Evolutionary conservation across 164 flowering plant genomes (phyloP).

Genomic region (Vitis cinerea): DNA sequence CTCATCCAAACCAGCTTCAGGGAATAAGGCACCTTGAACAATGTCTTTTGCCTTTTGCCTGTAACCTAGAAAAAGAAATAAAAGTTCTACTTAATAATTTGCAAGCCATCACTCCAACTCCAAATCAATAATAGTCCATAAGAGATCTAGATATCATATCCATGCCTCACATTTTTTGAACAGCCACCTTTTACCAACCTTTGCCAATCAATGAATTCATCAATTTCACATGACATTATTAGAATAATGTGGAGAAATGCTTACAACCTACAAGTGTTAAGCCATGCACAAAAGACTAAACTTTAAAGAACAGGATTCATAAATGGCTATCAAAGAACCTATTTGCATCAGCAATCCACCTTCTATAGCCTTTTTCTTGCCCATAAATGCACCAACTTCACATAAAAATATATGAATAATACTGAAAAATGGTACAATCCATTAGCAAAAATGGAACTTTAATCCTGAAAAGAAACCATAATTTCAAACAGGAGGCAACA

Average conservation of each 20-base stretch:
- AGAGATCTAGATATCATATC: background rate
- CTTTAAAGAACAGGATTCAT: background rate
- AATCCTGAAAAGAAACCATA: no score
- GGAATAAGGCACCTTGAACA: constrained; percentile 82
- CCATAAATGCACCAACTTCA: no score
- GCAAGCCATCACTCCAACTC: background rate
- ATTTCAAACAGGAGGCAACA: no score
- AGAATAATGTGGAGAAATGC: background rate
- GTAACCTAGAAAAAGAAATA: constrained; percentile 55
- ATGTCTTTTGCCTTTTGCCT: constrained; percentile 69
- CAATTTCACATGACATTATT: background rate
- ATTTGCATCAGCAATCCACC: no score
- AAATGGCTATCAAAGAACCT: background rate
- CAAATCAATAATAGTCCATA: background rate
- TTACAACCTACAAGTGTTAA: background rate
- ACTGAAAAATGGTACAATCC: no score
- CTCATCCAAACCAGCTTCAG: constrained; percentile 82
- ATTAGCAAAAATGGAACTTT: no score
- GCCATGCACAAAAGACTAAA: background rate
- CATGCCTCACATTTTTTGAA: background rate
- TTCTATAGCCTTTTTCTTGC: no score
- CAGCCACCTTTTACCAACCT: background rate
- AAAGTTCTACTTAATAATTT: background rate
- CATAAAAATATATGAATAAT: no score
- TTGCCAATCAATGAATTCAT: background rate